A percentile compares a stretch with the other conserved stretches of the same genome.
Evolutionary conservation across 495 filamentous ascomycete species (phyloP).

Genomic region (Penicillium arizonense): DNA sequence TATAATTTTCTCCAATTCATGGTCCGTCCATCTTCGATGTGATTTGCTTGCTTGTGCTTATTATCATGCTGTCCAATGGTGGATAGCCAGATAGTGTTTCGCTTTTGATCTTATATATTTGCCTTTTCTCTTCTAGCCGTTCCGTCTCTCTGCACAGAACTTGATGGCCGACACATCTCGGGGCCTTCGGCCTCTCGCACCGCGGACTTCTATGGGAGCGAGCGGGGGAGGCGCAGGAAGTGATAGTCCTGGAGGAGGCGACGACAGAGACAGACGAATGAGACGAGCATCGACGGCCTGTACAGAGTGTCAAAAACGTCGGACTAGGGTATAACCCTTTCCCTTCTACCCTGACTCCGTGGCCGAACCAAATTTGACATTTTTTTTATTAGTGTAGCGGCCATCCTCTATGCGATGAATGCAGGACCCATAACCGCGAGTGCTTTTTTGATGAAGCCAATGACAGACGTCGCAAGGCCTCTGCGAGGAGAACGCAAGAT

Average conservation of each 20-base stretch:
- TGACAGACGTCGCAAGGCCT: constrained; percentile 42
- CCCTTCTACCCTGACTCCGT: neutral
- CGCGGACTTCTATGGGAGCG: constrained; percentile 16
- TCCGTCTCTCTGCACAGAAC: constrained; percentile 1
- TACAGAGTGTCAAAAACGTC: constrained; percentile 39
- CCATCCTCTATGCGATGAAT: constrained; percentile 34
- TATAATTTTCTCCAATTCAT: constrained; percentile 2
- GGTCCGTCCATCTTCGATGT: neutral
- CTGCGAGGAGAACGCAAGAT: constrained; percentile 31
- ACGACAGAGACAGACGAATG: constrained; percentile 30
- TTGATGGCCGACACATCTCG: constrained; percentile 34
- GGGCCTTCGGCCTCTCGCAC: constrained; percentile 36
- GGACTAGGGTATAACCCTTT: constrained; percentile 38
- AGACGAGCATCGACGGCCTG: constrained; percentile 44
- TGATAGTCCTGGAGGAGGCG: constrained; percentile 6
- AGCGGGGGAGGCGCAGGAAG: constrained; percentile 14
- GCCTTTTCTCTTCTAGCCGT: neutral
- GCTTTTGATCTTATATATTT: neutral
- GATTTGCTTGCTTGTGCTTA: neutral
- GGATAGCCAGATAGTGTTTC: neutral
- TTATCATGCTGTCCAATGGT: constrained; percentile 7
- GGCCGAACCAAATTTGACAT: constrained; percentile 3
- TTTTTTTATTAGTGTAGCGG: constrained; percentile 28
- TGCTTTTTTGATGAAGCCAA: constrained; percentile 38
- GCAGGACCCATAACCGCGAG: constrained; percentile 30